These are phyloP conservation scores for Sclerotinia trifoliorum DNA, from an alignment of 2,329 filamentous ascomycete species.

Conservation along the genomic window DNA sequence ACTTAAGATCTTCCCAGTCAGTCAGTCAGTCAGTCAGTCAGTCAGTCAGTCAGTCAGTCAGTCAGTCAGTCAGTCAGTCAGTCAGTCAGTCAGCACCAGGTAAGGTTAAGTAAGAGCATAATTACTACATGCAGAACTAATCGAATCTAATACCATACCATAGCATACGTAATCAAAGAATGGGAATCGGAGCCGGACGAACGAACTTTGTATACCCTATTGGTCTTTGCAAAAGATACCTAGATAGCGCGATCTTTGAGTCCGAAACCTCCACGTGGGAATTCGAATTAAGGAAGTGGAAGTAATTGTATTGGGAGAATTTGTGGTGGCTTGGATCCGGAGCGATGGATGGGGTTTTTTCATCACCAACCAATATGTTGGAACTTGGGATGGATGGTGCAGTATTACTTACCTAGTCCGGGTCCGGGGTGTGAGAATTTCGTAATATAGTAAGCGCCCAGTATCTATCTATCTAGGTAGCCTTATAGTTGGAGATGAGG, in stretches of 20 bases:
- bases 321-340: background rate
- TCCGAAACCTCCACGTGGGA: background rate
- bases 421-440: background rate
- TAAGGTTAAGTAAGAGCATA: no score
- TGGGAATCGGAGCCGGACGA: background rate
- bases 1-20: no score
- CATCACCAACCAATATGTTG: conserved; percentile 5
- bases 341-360: background rate
- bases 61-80: no score
- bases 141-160: no score
- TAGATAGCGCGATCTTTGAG: background rate
- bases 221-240: background rate
- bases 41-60: no score
- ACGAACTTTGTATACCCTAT: no score
- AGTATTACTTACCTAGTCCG: background rate
- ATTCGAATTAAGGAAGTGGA: background rate
- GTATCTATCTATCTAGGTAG: background rate
- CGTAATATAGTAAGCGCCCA: background rate
- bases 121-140: no score
- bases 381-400: background rate
- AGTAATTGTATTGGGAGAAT: background rate
- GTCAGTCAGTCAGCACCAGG: no score
- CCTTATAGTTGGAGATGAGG: background rate
- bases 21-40: no score
- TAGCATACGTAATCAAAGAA: no score